Percentiles rank a stretch among this genome's conserved stretches.
phyloP scores from a whole-genome alignment of 2,329 filamentous ascomycete species.

The Pseudomassariella vexata region DNA sequence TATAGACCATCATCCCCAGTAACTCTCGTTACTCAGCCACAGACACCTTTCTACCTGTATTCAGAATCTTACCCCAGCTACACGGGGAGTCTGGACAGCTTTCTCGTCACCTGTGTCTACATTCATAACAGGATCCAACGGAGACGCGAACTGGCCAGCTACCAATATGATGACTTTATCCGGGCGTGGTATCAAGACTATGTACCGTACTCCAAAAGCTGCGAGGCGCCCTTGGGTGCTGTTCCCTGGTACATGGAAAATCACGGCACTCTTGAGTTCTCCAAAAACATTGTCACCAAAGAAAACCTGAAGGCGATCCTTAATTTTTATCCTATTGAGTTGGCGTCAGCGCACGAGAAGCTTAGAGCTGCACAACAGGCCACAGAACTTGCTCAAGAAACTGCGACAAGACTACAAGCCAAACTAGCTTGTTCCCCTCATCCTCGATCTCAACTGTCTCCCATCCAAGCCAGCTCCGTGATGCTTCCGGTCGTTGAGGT shows the following conservation, averaged over 20 bases:
- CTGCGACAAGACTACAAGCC: too few relatives aligned
- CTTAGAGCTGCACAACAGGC: too few relatives aligned
- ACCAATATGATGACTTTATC: conserved; percentile 29
- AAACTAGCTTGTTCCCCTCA: too few relatives aligned
- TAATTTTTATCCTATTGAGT: conserved; percentile 19
- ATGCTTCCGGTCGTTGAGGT: too few relatives aligned
- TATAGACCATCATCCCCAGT: conserved; percentile 10
- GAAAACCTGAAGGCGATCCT: conserved; percentile 21
- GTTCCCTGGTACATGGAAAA: conserved; percentile 28
- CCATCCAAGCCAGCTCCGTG: too few relatives aligned
- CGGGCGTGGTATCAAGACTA: conserved; percentile 26
- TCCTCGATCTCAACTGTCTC: too few relatives aligned
- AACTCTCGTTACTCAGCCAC: too few relatives aligned
- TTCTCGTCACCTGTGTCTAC: conserved; percentile 23
- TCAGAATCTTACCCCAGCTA: conserved; percentile 22
- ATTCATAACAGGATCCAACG: conserved; percentile 19
- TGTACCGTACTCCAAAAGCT: conserved; percentile 20
- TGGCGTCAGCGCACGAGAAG: too few relatives aligned
- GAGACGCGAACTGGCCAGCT: conserved; percentile 17
- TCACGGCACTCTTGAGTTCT: conserved; percentile 21
- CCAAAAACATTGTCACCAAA: conserved; percentile 20
- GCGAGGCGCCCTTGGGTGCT: conserved; percentile 19
- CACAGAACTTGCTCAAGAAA: too few relatives aligned
- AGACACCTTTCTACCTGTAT: conserved; percentile 20
- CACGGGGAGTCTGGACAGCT: conserved; percentile 19